Percentiles rank a stretch among this genome's conserved stretches.
Conservation (phyloP, 2,329 filamentous ascomycete genomes). For the Monosporascus sp. region DNA sequence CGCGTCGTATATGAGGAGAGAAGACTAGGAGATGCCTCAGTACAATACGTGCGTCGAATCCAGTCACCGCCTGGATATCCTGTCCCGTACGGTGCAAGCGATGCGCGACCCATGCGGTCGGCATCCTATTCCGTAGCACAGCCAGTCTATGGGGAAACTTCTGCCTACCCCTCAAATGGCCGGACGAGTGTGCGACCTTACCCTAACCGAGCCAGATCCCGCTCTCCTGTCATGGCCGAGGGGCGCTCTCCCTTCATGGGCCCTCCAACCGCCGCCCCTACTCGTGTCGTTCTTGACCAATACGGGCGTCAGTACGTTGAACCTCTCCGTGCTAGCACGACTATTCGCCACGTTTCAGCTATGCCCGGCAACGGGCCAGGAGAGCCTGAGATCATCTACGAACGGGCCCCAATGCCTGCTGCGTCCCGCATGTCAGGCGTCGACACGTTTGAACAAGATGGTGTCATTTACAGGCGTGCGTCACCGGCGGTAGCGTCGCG, state of each 20-base stretch:
- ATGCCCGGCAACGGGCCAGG: constrained; percentile 37
- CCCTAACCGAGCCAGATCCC: constrained; percentile 41
- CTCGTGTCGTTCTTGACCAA: constrained; percentile 74
- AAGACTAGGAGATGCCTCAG: constrained; percentile 21
- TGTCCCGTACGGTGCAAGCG: constrained; percentile 31
- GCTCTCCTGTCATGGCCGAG: constrained; percentile 41
- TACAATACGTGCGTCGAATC: constrained; percentile 31
- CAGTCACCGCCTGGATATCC: constrained; percentile 32
- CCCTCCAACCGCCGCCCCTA: constrained; percentile 46
- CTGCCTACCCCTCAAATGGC: constrained; percentile 39
- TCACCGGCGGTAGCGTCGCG: constrained; percentile 48
- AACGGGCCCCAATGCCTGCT: constrained; percentile 52
- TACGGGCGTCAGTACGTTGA: constrained; percentile 75
- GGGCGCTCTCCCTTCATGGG: constrained; percentile 43
- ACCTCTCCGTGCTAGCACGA: constrained; percentile 36
- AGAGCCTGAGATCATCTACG: constrained; percentile 59
- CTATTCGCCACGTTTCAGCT: constrained; percentile 41
- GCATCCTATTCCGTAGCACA: constrained; percentile 37
- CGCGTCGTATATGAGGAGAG: constrained; percentile 24
- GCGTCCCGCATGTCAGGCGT: constrained; percentile 43
- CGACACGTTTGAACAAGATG: constrained; percentile 44
- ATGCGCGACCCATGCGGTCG: constrained; percentile 33
- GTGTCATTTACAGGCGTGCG: constrained; percentile 42
- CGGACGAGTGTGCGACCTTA: constrained; percentile 46
- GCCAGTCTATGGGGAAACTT: constrained; percentile 34